Evolutionary conservation across 441 rosid genomes (phyloP).

Genomic region (Iberis amara): DNA sequence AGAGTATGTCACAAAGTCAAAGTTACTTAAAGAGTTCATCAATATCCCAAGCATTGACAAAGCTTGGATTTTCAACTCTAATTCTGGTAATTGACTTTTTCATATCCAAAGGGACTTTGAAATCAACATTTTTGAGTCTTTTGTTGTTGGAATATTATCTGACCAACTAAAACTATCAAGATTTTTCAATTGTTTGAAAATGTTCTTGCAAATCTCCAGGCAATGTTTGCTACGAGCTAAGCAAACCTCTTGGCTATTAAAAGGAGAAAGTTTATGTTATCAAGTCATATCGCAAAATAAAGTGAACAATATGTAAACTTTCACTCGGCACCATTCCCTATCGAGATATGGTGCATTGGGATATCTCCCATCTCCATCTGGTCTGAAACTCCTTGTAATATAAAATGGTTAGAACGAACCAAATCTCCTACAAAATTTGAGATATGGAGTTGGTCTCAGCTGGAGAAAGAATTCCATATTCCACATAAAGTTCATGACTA

Average conservation of each 20-base stretch:
- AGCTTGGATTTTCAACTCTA: not conserved
- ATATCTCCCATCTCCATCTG: too few species aligned
- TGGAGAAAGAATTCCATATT: conserved; percentile 64
- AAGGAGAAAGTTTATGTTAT: conserved; percentile 43
- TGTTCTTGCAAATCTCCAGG: conserved; percentile 33
- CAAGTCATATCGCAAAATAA: conserved; percentile 38
- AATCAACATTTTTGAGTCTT: too few species aligned
- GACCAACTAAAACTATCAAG: too few species aligned
- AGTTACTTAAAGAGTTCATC: too few species aligned
- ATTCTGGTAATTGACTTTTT: not conserved
- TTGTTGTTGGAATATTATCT: not conserved
- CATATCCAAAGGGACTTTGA: not conserved
- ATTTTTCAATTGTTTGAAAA: too few species aligned
- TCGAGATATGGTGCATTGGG: conserved; percentile 36
- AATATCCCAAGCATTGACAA: not conserved
- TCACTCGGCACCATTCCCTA: conserved; percentile 66
- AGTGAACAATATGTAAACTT: conserved; percentile 18
- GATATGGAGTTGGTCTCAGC: conserved; percentile 62
- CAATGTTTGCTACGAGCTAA: conserved; percentile 60
- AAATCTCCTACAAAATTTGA: too few species aligned
- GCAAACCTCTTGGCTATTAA: conserved; percentile 58
- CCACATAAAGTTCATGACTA: conserved; percentile 65
- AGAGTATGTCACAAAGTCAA: too few species aligned
- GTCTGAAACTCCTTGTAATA: too few species aligned
- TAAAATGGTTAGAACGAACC: too few species aligned